phyloP scores from a whole-genome alignment of 345 rosid genomes.

The Populus tremula region DNA sequence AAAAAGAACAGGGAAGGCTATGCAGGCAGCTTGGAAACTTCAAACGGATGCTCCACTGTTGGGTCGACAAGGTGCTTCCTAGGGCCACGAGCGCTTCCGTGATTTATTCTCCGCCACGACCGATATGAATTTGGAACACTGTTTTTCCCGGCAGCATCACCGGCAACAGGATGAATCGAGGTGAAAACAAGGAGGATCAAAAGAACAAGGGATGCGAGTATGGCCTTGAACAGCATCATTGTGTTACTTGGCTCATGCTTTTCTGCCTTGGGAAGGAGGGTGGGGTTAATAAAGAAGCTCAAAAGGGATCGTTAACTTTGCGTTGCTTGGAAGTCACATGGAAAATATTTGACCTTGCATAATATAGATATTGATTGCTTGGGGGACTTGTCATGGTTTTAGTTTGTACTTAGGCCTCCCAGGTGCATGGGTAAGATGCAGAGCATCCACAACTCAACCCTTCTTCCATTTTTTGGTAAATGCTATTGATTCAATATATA shows the following conservation, averaged over 20 bases:
- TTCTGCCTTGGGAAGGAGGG: not conserved
- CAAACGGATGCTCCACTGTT: conserved; percentile 20
- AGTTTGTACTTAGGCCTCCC: not conserved
- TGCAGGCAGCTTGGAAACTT: conserved; percentile 33
- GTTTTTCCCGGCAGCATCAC: not conserved
- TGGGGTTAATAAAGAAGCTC: not conserved
- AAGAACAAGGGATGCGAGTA: conserved; percentile 17
- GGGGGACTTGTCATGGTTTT: not conserved
- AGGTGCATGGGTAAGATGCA: not conserved
- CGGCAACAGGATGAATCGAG: conserved; percentile 17
- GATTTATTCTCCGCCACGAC: conserved; percentile 31
- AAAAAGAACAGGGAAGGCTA: conserved; percentile 6
- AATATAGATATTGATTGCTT: not conserved
- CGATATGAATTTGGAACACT: not conserved
- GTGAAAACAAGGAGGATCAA: conserved; percentile 24
- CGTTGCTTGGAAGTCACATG: conserved; percentile 31
- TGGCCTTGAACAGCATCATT: conserved; percentile 21
- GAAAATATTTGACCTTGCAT: not conserved
- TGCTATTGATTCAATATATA: no score
- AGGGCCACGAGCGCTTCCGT: conserved; percentile 44
- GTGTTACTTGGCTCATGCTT: not conserved
- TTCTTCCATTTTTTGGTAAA: no score
- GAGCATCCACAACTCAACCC: not conserved
- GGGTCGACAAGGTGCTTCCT: conserved; percentile 39
- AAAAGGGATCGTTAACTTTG: conserved; percentile 21